Percentiles rank a stretch among this genome's conserved stretches.
Conservation (phyloP, 768 basidiomycete genomes). For the Tremella mesenterica region DNA sequence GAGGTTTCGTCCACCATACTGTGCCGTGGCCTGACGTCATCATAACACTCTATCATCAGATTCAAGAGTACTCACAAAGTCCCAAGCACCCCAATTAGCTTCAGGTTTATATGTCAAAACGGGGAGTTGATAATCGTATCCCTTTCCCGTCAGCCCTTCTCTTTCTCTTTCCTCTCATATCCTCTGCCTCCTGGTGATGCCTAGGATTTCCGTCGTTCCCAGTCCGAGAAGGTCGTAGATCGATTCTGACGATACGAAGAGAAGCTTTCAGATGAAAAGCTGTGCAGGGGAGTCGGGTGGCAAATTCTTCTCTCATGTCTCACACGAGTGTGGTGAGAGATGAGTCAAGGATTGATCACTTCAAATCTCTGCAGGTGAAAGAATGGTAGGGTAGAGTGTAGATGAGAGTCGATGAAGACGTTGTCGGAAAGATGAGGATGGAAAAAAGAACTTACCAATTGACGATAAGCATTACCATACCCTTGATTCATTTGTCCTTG, state of each 20-base stretch:
- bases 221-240: too few relatives aligned
- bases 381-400: too few relatives aligned
- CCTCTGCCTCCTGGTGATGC: too few relatives aligned
- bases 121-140: constrained; percentile 35
- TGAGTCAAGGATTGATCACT: too few relatives aligned
- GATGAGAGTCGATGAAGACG: neutral
- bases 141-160: constrained; percentile 14
- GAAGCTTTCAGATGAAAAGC: too few relatives aligned
- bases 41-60: neutral
- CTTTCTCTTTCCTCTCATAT: neutral
- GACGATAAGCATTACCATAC: constrained; percentile 16
- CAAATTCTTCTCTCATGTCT: too few relatives aligned
- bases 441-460: constrained; percentile 11
- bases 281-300: too few relatives aligned
- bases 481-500: neutral
- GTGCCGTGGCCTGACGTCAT: constrained; percentile 22
- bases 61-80: constrained; percentile 20
- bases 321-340: too few relatives aligned
- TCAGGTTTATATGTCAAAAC: constrained; percentile 26
- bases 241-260: too few relatives aligned
- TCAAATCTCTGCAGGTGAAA: too few relatives aligned
- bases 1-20: constrained; percentile 24
- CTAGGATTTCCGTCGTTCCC: too few relatives aligned
- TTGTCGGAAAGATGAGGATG: neutral
- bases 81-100: constrained; percentile 34